Conservation (phyloP, 2,329 filamentous ascomycete genomes). For the Mollisia scopiformis region DNA sequence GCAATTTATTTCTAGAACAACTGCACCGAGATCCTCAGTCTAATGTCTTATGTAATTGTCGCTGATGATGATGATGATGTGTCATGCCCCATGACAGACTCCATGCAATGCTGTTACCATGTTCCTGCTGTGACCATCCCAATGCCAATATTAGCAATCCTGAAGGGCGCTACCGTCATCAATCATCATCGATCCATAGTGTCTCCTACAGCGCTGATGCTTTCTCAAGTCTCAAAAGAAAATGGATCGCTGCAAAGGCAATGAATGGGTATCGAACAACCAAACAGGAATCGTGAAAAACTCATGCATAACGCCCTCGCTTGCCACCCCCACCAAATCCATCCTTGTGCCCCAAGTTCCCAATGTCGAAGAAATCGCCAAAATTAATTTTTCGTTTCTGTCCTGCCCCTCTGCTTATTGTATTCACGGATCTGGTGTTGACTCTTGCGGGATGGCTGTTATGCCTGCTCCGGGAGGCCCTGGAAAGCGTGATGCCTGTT, state of each 20-base stretch:
- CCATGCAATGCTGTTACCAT: neutral
- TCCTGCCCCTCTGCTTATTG: conserved; percentile 65
- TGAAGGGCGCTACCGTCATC: neutral
- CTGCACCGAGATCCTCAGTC: neutral
- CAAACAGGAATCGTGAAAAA: neutral
- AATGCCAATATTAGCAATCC: neutral
- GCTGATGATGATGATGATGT: no score
- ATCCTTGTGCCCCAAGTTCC: conserved; percentile 66
- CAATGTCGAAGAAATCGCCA: conserved; percentile 75
- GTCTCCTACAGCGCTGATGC: neutral
- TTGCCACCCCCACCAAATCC: conserved; percentile 39
- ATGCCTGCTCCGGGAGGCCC: conserved; percentile 34
- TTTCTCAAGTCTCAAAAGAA: neutral
- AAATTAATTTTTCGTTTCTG: conserved; percentile 75
- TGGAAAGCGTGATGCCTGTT: conserved; percentile 31
- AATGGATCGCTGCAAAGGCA: neutral
- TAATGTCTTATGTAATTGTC: no score
- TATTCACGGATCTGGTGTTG: conserved; percentile 23
- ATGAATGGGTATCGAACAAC: conserved; percentile 6
- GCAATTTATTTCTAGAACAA: neutral
- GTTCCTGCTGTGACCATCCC: neutral
- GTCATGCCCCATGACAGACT: no score
- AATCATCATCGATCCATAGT: neutral
- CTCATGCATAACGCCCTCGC: conserved; percentile 37
- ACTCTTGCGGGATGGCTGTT: conserved; percentile 31